Base-by-base conservation (phyloP, 2,329 filamentous ascomycete genomes). In the Fusarium cicatricum region DNA sequence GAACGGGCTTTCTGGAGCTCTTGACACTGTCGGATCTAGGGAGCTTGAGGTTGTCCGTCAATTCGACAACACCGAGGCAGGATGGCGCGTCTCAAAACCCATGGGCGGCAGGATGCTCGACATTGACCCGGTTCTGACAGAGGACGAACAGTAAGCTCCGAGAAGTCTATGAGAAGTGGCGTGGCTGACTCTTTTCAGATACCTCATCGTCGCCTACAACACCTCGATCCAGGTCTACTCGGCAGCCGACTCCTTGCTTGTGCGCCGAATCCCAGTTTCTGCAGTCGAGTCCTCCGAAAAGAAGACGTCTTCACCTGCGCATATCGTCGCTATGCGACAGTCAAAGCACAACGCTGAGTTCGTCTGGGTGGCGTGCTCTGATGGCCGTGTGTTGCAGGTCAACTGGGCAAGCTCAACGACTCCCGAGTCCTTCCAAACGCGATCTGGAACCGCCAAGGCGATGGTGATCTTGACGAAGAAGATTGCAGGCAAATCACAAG, bases 171-270 rank as follows among this genome's bases (percentile, higher is more conserved):
- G n/a, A 15, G 5, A 21, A 32, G 26, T 33, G 32, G 4, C 37
- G 14, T 42, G 28, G 38, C 64, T 70, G 36, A 71, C 45, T 10
- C 32, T 53, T 11, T 31, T 14, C 37, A 92, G 91, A 70, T 83
- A 89, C 74, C 72, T 97, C 33, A 87, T 97, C 52, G 74, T 96
- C 51, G 85, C 89, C 28, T 91, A 91, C 68, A 84, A 87, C 56
- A 88, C 85, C 23, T 88, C 89, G 10, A 80, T 97, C 48, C 90
- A 92, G 71, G 83, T 97, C 21, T 96, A 95, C 74, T 90, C 90
- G 2, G 85, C 91, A 26, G 80, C 85, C 61, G 92, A 92, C 49
- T 98, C 95, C 2, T 84, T 96, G 43, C 84, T 96, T 17, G 80
- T 91, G 39, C 87, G 91, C 64, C 85, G 87, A 51, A 88, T 97